Percentiles rank a stretch among this genome's conserved stretches.
Conservation (phyloP, 306 rosid species). For the Chamaecrista fasciculata region DNA sequence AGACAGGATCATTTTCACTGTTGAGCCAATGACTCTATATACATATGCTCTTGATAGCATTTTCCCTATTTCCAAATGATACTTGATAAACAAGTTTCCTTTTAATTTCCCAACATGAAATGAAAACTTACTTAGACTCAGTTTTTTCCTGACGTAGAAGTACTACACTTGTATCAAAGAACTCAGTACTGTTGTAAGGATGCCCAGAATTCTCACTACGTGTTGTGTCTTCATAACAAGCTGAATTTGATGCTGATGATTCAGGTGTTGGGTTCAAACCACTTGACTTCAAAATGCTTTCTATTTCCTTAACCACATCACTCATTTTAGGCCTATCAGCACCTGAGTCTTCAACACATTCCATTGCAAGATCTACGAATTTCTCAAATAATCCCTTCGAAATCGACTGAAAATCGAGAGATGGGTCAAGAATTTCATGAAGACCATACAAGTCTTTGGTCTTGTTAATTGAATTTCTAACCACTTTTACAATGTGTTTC, state of each 20-base stretch:
- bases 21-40: background rate
- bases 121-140: background rate
- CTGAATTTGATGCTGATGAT: slow-evolving; percentile 30
- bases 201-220: background rate
- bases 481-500: slow-evolving; percentile 38
- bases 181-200: slow-evolving; percentile 17
- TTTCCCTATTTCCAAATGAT: background rate
- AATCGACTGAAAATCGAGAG: slow-evolving; percentile 16
- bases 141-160: background rate
- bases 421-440: slow-evolving; percentile 32
- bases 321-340: slow-evolving; percentile 45
- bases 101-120: background rate
- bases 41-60: background rate
- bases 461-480: slow-evolving; percentile 26
- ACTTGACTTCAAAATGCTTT: slow-evolving; percentile 33
- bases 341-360: slow-evolving; percentile 39
- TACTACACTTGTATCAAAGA: slow-evolving; percentile 8
- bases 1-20: background rate
- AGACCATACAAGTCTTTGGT: slow-evolving; percentile 36
- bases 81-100: background rate
- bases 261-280: slow-evolving; percentile 28
- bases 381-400: slow-evolving; percentile 32
- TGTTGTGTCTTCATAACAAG: slow-evolving; percentile 26
- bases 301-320: slow-evolving; percentile 47
- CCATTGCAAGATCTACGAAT: slow-evolving; percentile 45